phyloP scores from a whole-genome alignment of 1,284 basidiomycete species.

The Ustilago nuda region DNA sequence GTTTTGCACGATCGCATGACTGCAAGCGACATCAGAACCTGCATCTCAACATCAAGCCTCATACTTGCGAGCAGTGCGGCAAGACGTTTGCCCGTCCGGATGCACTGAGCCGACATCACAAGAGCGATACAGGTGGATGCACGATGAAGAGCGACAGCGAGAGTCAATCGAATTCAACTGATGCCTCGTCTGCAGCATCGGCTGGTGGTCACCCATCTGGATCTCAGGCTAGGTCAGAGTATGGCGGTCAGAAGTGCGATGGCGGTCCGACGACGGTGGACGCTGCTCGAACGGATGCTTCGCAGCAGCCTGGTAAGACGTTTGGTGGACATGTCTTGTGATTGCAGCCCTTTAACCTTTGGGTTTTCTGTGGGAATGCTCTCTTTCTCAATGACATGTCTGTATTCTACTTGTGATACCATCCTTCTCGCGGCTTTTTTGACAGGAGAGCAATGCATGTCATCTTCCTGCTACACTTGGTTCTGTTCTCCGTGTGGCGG shows the following conservation, averaged over 20 bases:
- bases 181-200: slow-evolving; percentile 15
- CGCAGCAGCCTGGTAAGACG: slow-evolving; percentile 12
- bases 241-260: slow-evolving; percentile 10
- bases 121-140: slow-evolving; percentile 59
- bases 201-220: background rate
- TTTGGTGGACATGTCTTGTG: slow-evolving; percentile 49
- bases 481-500: too few relatives aligned
- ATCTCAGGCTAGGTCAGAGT: slow-evolving; percentile 18
- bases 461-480: background rate
- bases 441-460: background rate
- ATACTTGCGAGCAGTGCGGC: slow-evolving; percentile 89
- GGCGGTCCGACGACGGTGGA: background rate
- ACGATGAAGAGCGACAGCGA: slow-evolving; percentile 29
- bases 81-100: slow-evolving; percentile 94
- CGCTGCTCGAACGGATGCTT: background rate
- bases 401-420: slow-evolving; percentile 1
- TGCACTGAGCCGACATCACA: slow-evolving; percentile 78
- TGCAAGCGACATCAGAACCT: slow-evolving; percentile 79
- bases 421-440: background rate
- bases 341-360: background rate
- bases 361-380: background rate
- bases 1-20: slow-evolving; percentile 93
- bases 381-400: background rate
- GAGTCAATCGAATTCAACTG: slow-evolving; percentile 40
- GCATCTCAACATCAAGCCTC: slow-evolving; percentile 85